phyloP scores from a whole-genome alignment of 116 monocot genomes.

The Zostera marina region DNA sequence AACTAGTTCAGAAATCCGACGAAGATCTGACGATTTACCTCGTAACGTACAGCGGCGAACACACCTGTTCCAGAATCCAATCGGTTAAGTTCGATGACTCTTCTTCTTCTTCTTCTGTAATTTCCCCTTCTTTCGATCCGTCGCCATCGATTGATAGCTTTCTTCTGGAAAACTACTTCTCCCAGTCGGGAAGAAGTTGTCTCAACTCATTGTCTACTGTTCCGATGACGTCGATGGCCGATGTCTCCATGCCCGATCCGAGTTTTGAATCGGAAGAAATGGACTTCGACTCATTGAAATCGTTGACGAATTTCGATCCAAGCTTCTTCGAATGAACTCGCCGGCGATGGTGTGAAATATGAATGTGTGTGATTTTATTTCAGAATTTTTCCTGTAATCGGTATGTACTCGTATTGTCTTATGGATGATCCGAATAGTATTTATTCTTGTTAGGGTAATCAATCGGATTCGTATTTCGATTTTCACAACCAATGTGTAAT shows the following conservation, averaged over 20 bases:
- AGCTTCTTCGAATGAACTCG: background rate
- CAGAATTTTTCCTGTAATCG: background rate
- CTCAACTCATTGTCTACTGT: conserved; percentile 14
- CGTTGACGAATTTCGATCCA: background rate
- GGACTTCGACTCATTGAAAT: background rate
- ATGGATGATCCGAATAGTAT: too few species aligned
- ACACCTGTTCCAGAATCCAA: conserved; percentile 26
- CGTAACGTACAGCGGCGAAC: conserved; percentile 42
- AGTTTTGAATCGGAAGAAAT: background rate
- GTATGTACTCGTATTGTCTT: too few species aligned
- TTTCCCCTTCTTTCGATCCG: background rate
- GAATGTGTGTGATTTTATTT: background rate
- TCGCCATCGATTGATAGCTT: conserved; percentile 5
- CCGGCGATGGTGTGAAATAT: background rate
- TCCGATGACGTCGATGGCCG: background rate
- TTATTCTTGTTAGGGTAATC: too few species aligned
- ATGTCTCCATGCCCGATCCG: background rate
- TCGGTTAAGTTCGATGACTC: background rate
- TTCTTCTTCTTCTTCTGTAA: conserved; percentile 30
- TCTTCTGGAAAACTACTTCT: conserved; percentile 1
- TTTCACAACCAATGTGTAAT: background rate
- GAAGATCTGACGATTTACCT: conserved; percentile 39
- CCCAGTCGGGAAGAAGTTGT: conserved; percentile 17
- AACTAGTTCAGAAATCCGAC: conserved; percentile 60
- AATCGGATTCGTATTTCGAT: too few species aligned